These are phyloP conservation scores for Adiantum capillusveneris DNA, from an alignment of 75 land plant genomes.

Conservation along the genomic window DNA sequence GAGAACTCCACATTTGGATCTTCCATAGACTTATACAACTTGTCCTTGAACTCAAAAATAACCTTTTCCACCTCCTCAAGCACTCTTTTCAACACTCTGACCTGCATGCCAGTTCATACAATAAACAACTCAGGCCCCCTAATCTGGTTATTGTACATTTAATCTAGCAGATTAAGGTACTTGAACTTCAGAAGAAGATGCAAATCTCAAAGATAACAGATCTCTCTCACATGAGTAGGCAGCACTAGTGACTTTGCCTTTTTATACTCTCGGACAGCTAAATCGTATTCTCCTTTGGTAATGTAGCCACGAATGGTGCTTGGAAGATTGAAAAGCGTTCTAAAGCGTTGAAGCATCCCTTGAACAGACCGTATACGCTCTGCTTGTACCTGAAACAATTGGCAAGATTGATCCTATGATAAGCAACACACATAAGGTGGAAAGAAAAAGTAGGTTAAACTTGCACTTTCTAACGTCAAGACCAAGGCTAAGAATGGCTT, in stretches of 20 bases:
- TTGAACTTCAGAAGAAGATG: no score
- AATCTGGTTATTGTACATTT: no score
- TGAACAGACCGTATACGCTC: slow-evolving; percentile 97
- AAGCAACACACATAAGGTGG: no score
- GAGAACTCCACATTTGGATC: slow-evolving; percentile 80
- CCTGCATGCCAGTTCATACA: slow-evolving; percentile 36
- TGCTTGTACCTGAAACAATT: slow-evolving; percentile 67
- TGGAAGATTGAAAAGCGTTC: slow-evolving; percentile 92
- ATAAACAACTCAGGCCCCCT: no score
- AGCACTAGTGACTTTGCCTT: slow-evolving; percentile 92
- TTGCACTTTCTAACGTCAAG: no score
- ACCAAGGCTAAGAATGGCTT: no score
- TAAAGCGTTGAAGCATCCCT: slow-evolving; percentile 97
- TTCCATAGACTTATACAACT: slow-evolving; percentile 87
- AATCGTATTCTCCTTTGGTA: slow-evolving; percentile 91
- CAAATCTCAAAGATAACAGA: no score
- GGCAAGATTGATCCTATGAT: not conserved
- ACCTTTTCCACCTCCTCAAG: slow-evolving; percentile 97
- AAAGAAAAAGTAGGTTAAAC: no score
- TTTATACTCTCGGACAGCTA: slow-evolving; percentile 91
- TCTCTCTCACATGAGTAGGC: slow-evolving; percentile 87
- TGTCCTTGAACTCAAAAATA: slow-evolving; percentile 80
- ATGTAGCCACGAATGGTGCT: slow-evolving; percentile 82
- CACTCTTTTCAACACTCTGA: slow-evolving; percentile 79
- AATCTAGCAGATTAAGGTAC: no score